Evolutionary conservation across 2,329 filamentous ascomycete genomes (phyloP), one percentile per base, ranked within the genome.

Genomic region (Verticillium klebahnii): DNA sequence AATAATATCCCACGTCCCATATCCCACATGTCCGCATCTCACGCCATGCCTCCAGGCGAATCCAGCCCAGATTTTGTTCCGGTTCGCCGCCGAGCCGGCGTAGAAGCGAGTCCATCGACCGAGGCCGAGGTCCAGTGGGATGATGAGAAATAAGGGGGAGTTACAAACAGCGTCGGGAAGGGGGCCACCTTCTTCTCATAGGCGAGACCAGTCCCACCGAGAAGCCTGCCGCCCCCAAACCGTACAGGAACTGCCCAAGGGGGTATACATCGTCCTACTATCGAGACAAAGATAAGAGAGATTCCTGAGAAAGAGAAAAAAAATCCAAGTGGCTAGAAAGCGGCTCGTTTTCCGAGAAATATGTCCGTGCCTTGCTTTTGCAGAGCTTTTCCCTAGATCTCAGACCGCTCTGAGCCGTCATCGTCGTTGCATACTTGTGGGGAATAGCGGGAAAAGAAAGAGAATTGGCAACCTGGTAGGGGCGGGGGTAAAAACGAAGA

Each of bases 241-340:
- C 45, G 19, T 50, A 50, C 45, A 50, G 19, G 45, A 50, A 50
- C 45, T 23, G 45, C 45, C 45, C 40, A 23, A 23, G 17, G 19
- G 19, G 19, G 45, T 50, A 50, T 50, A 50, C 45, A 50, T 50
- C 8, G n/a, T 70, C 70, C 71, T 69, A 71, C 65, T 63, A 66
- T 67, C 69, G 64, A 64, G 60, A 39, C 61, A 63, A 64, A 59
- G 55, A 59, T 50, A 62, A 58, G 64, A 60, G 63, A 68, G 63
- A 62, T 62, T 56, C 63, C 60, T 65, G 57, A 31, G 12, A 58
- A 25, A 5, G 5, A 14, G 3, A 14, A 36, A 54, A 61, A 50
- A 31, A 54, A 23, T 5, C 29, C 3, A 50, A n/a, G n/a, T 50
- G 19, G 14, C n/a, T 12, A 50, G 8, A 50, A 23, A 50, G 19